Conservation (phyloP, 129 eudicot species). For the Flaveria linearis region DNA sequence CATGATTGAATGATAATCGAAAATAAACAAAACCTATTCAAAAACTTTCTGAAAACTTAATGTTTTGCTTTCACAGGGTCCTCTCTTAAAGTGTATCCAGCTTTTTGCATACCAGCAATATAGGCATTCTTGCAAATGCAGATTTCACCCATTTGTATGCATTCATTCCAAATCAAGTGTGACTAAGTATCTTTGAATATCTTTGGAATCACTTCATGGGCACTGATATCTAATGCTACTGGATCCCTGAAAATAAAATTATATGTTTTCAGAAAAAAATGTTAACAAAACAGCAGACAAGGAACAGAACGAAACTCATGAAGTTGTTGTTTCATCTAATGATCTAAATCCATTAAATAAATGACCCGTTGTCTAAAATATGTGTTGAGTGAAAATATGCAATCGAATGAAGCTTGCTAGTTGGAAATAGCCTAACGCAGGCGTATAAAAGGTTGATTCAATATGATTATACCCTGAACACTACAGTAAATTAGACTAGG, state of each 20-base stretch:
- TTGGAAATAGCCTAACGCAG: too few relatives aligned
- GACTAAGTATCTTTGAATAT: constrained; percentile 57
- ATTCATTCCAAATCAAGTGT: constrained; percentile 7
- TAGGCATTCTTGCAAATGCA: not conserved
- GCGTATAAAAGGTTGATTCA: too few relatives aligned
- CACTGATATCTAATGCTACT: constrained; percentile 67
- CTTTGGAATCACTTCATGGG: constrained; percentile 81
- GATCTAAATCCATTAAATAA: not conserved
- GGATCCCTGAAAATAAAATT: constrained; percentile 71
- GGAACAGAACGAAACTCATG: not conserved
- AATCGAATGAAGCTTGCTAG: too few relatives aligned
- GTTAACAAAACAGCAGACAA: not conserved
- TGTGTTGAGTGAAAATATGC: too few relatives aligned
- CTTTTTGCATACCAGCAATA: constrained; percentile 1
- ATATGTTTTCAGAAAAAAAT: not conserved
- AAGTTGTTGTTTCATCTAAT: not conserved
- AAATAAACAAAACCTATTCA: not conserved
- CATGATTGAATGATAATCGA: not conserved
- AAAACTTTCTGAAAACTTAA: not conserved
- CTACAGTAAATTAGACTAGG: too few relatives aligned
- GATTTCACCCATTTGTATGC: constrained; percentile 21
- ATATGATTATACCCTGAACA: too few relatives aligned
- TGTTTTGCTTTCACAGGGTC: not conserved
- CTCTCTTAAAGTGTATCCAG: not conserved
- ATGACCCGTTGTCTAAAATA: not conserved